Conservation (phyloP, 1,139 yeast species). For the Nadsonia commutata region DNA sequence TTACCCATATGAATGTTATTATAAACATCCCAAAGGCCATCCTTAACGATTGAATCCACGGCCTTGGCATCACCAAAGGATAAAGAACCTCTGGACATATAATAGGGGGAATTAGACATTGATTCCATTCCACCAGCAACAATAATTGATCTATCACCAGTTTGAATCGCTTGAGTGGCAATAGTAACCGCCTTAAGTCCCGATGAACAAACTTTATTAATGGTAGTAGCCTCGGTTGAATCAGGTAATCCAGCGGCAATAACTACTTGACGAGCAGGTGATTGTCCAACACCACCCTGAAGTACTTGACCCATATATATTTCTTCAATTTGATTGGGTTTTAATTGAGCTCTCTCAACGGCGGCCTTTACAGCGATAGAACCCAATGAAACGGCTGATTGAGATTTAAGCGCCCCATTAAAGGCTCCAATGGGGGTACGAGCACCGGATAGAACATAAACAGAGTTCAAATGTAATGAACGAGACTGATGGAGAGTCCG, state of each 20-base stretch:
- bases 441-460: slow-evolving; percentile 39
- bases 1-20: slow-evolving; percentile 44
- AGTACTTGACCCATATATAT: slow-evolving; percentile 43
- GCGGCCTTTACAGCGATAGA: slow-evolving; percentile 43
- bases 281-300: slow-evolving; percentile 46
- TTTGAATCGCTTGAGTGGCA: slow-evolving; percentile 40
- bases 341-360: slow-evolving; percentile 36
- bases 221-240: slow-evolving; percentile 38
- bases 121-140: slow-evolving; percentile 54
- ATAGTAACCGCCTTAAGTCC: slow-evolving; percentile 43
- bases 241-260: slow-evolving; percentile 44
- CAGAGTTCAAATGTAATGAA: too few relatives aligned
- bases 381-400: slow-evolving; percentile 41
- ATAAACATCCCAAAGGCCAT: slow-evolving; percentile 44
- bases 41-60: slow-evolving; percentile 40
- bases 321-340: slow-evolving; percentile 38
- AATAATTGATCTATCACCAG: slow-evolving; percentile 40
- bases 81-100: slow-evolving; percentile 28
- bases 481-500: too few relatives aligned
- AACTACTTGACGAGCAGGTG: slow-evolving; percentile 52
- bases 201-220: slow-evolving; percentile 50
- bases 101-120: slow-evolving; percentile 45
- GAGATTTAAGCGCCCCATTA: slow-evolving; percentile 37
- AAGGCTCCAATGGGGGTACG: slow-evolving; percentile 49
- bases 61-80: slow-evolving; percentile 36